These are phyloP conservation scores for Colletotrichum sp. DNA, from an alignment of 2,329 filamentous ascomycete species.

Conservation along the genomic window DNA sequence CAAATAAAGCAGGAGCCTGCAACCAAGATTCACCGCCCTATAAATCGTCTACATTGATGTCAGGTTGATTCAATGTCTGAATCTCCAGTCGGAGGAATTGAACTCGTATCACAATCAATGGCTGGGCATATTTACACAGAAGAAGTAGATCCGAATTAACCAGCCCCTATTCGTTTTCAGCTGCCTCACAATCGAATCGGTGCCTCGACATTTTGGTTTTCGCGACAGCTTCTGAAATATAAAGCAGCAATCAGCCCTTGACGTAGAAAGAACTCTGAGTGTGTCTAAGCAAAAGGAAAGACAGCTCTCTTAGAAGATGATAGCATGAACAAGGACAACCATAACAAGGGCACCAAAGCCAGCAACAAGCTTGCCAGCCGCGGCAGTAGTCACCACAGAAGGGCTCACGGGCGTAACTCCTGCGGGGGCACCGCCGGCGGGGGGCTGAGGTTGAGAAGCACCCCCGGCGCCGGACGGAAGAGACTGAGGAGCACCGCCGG, in stretches of 20 bases:
- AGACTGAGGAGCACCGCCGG: neutral
- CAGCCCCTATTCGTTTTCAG: neutral
- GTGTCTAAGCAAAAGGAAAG: neutral
- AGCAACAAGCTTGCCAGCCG: conserved; percentile 21
- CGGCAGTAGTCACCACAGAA: neutral
- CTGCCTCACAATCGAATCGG: neutral
- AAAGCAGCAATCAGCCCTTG: neutral
- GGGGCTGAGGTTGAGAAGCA: neutral
- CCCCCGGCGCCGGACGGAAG: neutral
- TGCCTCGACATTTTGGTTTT: neutral
- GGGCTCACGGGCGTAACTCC: neutral
- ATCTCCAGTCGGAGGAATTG: neutral
- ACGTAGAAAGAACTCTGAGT: neutral
- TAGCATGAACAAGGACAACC: neutral
- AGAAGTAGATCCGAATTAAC: neutral
- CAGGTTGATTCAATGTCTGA: too few species aligned
- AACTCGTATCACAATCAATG: neutral
- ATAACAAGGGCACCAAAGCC: conserved; percentile 2
- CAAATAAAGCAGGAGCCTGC: too few species aligned
- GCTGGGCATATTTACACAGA: neutral
- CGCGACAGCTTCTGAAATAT: neutral
- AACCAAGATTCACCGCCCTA: too few species aligned
- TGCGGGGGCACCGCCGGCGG: neutral
- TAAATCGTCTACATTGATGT: too few species aligned
- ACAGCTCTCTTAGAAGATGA: neutral